phyloP scores from a whole-genome alignment of 768 basidiomycete genomes.

The Lactarius tabidus region DNA sequence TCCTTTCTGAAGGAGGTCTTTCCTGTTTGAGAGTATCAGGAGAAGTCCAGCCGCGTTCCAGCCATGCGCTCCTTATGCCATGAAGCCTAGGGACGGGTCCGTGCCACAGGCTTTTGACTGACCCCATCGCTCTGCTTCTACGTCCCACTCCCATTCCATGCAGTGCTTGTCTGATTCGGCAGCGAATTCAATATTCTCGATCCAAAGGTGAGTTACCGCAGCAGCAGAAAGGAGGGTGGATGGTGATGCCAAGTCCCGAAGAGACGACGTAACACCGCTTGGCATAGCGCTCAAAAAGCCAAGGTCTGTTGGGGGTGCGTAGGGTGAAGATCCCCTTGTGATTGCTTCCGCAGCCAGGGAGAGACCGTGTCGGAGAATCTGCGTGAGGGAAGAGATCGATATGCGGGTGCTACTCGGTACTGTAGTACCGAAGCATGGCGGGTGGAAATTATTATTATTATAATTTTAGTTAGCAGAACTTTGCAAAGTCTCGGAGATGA shows the following conservation, averaged over 20 bases:
- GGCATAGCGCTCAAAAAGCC: conserved; percentile 43
- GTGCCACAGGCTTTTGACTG: conserved; percentile 53
- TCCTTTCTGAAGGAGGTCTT: conserved; percentile 3
- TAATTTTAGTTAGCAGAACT: neutral
- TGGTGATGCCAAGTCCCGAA: conserved; percentile 40
- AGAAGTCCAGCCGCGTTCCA: conserved; percentile 56
- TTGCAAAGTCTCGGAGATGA: neutral
- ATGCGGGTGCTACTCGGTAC: neutral
- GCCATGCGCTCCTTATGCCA: conserved; percentile 66
- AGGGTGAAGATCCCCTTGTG: conserved; percentile 30
- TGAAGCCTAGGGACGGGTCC: conserved; percentile 63
- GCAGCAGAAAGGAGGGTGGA: conserved; percentile 47
- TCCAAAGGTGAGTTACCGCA: conserved; percentile 58
- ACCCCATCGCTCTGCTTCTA: conserved; percentile 59
- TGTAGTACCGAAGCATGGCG: conserved; percentile 6
- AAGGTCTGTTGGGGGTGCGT: conserved; percentile 39
- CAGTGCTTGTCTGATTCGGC: conserved; percentile 50
- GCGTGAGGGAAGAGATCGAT: neutral
- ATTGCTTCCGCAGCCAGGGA: conserved; percentile 16
- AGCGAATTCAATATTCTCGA: conserved; percentile 52
- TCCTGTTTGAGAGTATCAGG: conserved; percentile 17
- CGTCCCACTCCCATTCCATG: conserved; percentile 64
- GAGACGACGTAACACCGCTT: conserved; percentile 48
- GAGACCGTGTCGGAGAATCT: conserved; percentile 4
- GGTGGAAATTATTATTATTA: neutral